Conservation (phyloP, 352 stramenopile genomes). For the Pythium coloratum region DNA sequence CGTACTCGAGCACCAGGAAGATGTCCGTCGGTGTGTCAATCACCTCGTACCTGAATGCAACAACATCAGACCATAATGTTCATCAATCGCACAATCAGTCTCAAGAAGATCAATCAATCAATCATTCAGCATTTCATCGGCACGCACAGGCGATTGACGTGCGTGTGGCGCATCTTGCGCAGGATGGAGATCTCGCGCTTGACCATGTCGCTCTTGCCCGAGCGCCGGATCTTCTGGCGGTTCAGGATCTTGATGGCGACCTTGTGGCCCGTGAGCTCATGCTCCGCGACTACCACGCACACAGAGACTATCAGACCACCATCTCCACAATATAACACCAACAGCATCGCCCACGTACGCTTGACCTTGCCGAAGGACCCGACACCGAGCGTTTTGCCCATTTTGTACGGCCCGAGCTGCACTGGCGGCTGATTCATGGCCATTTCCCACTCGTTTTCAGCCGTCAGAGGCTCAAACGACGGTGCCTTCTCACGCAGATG, state of each 20-base stretch:
- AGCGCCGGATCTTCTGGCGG: conserved; percentile 97
- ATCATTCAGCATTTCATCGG: conserved; percentile 58
- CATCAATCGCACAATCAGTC: background rate
- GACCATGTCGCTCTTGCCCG: conserved; percentile 99
- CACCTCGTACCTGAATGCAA: conserved; percentile 89
- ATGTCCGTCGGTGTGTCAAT: conserved; percentile 99
- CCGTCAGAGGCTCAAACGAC: background rate
- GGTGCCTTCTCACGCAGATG: background rate
- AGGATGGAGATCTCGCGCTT: conserved; percentile 99
- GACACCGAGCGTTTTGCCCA: conserved; percentile 99
- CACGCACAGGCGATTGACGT: conserved; percentile 99
- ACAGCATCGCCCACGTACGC: conserved; percentile 59
- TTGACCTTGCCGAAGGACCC: conserved; percentile 99
- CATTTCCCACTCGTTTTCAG: conserved; percentile 1
- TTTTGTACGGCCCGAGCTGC: conserved; percentile 96
- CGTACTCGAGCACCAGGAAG: conserved; percentile 95
- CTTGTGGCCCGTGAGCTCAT: conserved; percentile 98
- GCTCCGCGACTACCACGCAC: conserved; percentile 90
- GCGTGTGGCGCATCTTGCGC: conserved; percentile 97
- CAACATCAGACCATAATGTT: background rate
- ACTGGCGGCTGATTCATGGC: conserved; percentile 89
- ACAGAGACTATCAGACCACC: background rate
- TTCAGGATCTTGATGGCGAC: conserved; percentile 99
- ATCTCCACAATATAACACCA: background rate
- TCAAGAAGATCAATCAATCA: background rate